These are phyloP conservation scores for Aegilops longissima DNA, from an alignment of 176 grass and related monocot genomes.

Conservation along the genomic window DNA sequence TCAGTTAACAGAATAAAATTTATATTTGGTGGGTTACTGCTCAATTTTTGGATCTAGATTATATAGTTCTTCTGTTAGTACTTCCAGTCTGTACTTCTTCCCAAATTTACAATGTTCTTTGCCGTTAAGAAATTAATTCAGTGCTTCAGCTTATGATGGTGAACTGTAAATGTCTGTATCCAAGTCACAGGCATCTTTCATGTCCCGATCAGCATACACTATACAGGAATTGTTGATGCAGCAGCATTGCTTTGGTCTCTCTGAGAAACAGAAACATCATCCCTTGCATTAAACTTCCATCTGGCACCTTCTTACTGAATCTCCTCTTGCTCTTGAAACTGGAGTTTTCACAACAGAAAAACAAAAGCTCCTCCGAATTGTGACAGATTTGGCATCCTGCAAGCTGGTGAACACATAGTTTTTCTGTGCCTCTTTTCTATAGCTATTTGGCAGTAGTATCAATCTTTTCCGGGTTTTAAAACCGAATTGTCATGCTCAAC, in stretches of 20 bases:
- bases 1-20: conserved; percentile 41
- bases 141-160: background rate
- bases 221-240: background rate
- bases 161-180: background rate
- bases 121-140: background rate
- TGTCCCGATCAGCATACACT: background rate
- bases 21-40: conserved; percentile 1
- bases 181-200: background rate
- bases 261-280: background rate
- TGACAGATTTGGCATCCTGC: too few relatives aligned
- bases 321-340: background rate
- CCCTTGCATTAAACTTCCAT: background rate
- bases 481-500: background rate
- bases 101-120: background rate
- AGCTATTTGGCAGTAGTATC: background rate
- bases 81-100: background rate
- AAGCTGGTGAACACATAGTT: background rate
- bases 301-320: background rate
- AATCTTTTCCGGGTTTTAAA: background rate
- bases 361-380: too few relatives aligned
- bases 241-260: background rate
- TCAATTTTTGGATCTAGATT: background rate
- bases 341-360: too few relatives aligned
- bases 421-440: background rate
- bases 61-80: background rate